phyloP scores from a whole-genome alignment of 2,329 filamentous ascomycete genomes.

The Alternaria triticimaculans region DNA sequence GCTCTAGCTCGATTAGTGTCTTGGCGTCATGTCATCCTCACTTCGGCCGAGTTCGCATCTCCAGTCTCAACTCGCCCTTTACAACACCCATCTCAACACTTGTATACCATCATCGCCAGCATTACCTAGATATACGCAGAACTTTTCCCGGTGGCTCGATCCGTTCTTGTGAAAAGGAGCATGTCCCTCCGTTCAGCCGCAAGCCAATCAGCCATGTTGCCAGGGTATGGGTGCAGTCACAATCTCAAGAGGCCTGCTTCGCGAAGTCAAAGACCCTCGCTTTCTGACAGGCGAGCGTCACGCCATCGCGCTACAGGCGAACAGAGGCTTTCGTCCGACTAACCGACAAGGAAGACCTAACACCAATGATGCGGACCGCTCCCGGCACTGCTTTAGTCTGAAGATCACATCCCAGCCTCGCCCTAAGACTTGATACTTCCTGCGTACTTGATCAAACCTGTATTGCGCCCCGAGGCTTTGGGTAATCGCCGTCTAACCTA shows the following conservation, averaged over 20 bases:
- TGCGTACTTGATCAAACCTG: neutral
- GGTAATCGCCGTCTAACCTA: neutral
- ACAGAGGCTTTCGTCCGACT: neutral
- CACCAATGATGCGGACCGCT: constrained; percentile 2
- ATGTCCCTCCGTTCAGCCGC: neutral
- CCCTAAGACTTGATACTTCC: neutral
- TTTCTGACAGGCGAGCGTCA: neutral
- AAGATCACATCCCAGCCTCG: neutral
- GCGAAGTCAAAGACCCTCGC: neutral
- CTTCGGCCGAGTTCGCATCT: neutral
- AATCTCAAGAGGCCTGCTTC: neutral
- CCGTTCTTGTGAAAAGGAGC: neutral
- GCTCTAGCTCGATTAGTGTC: neutral
- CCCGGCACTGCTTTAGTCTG: neutral
- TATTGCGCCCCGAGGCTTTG: neutral
- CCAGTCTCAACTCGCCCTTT: neutral
- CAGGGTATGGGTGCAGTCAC: neutral
- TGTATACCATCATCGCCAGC: neutral
- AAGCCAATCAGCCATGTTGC: neutral
- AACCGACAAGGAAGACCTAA: neutral
- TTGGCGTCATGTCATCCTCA: neutral
- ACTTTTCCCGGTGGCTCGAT: neutral
- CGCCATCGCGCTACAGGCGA: neutral
- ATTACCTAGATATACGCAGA: neutral
- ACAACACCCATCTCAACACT: neutral